These are phyloP conservation scores for Camellia oleifera DNA, from an alignment of 179 eudicot species.

Conservation along the genomic window DNA sequence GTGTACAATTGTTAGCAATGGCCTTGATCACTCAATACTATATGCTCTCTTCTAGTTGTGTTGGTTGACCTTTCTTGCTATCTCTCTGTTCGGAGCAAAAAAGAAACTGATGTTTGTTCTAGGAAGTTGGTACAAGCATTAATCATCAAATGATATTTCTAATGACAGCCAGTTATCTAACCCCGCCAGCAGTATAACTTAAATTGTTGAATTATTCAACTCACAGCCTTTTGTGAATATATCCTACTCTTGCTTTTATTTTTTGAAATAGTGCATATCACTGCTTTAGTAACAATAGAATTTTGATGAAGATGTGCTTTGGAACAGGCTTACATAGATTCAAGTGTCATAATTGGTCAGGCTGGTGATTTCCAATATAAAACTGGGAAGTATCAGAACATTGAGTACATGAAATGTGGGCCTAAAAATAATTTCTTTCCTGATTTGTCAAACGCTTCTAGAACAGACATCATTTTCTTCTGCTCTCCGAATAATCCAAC, in stretches of 20 bases:
- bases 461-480: slow-evolving; percentile 82
- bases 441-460: slow-evolving; percentile 42
- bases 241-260: neutral
- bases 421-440: slow-evolving; percentile 70
- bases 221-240: neutral
- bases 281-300: too few species aligned
- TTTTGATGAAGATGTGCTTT: neutral
- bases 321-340: slow-evolving; percentile 72
- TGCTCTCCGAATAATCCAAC: slow-evolving; percentile 97
- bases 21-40: too few species aligned
- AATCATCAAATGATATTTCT: too few species aligned
- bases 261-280: neutral
- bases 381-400: slow-evolving; percentile 53
- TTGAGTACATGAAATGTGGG: slow-evolving; percentile 77
- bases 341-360: slow-evolving; percentile 87
- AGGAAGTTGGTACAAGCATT: too few species aligned
- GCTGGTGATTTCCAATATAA: slow-evolving; percentile 52
- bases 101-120: too few species aligned
- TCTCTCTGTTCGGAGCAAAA: too few species aligned
- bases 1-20: too few species aligned
- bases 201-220: neutral
- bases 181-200: neutral
- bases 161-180: neutral
- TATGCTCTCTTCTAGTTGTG: too few species aligned
- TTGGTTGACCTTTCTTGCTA: too few species aligned